Base-by-base conservation (phyloP, 1,139 yeast genomes). In the Yamadazyma trypodendri region DNA sequence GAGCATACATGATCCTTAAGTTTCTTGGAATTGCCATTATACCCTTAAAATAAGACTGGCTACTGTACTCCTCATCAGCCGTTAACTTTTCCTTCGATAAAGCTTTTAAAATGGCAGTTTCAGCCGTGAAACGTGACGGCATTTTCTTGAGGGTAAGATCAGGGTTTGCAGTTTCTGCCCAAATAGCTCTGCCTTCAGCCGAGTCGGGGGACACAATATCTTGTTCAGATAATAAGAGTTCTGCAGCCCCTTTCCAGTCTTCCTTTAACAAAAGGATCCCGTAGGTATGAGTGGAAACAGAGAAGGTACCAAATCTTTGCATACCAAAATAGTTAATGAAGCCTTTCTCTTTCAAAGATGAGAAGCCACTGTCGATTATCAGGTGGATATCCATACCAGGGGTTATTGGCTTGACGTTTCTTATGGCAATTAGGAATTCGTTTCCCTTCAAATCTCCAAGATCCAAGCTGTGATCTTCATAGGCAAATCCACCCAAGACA, bases 231-330 rank as follows among this genome's bases (percentile, higher is more conserved):
- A 94, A 68, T 41, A 92, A 75, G 41, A 89, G 65, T 36, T 86
- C 85, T 3, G 74, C 92, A 2, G 94, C 96, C 10, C 70, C 74
- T 52, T 83, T 77, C 90, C 95, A 92, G 40, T 90, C 81, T 30
- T 78, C 80, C 37, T 77, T 72, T 36, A 92, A 66, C 23, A 92
- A 68, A 43, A 75, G 75, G 43, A 78, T 77, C 35, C 99, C 99
- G 37, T 89, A 72, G 24, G 74, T 77, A 60, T 92, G 97, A 0
- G 98, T 90, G 1, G 97, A 87, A 21, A 88, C 72, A 7, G 96
- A 85, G 54, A 89, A 92, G 0, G 98, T 89, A 23, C 99, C 99
- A 58, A 92, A 92, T 55, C 99, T 70, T 67, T 92, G 99, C 94
- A 92, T 84, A 15, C 99, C 99, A 56, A 77, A 92, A 59, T 94